phyloP scores from a whole-genome alignment of 495 filamentous ascomycete genomes.

The Cryomyces minteri region DNA sequence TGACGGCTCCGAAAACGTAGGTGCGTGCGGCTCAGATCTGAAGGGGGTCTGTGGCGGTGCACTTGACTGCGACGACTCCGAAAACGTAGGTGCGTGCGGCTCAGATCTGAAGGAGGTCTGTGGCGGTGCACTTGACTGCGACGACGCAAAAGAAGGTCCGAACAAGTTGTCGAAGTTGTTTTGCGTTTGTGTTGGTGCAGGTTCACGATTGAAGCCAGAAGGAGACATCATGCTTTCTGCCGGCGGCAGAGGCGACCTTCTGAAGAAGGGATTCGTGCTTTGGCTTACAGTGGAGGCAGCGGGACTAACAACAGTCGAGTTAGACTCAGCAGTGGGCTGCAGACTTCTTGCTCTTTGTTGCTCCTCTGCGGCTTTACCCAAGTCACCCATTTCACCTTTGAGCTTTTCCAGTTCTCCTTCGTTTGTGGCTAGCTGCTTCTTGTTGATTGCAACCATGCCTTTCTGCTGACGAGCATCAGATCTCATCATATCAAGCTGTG shows the following conservation, averaged over 20 bases:
- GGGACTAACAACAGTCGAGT: constrained; percentile 38
- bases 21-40: constrained; percentile 33
- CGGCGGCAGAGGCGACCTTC: constrained; percentile 44
- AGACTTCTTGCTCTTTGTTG: constrained; percentile 9
- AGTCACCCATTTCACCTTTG: constrained; percentile 53
- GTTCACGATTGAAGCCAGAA: constrained; percentile 29
- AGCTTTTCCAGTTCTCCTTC: constrained; percentile 76
- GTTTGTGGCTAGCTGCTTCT: constrained; percentile 81
- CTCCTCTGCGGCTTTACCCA: constrained; percentile 44
- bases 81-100: constrained; percentile 23
- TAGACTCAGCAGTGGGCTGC: constrained; percentile 14
- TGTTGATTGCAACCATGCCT: constrained; percentile 89
- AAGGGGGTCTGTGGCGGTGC: constrained; percentile 39
- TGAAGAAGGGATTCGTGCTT: constrained; percentile 80
- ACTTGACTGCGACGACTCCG: constrained; percentile 16
- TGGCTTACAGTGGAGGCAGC: constrained; percentile 56
- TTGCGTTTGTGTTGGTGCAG: constrained; percentile 29
- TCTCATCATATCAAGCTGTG: constrained; percentile 76
- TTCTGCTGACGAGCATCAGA: constrained; percentile 85
- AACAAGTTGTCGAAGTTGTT: constrained; percentile 81
- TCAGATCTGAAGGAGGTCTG: constrained; percentile 53
- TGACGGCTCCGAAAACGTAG: constrained; percentile 24
- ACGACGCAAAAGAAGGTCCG: constrained; percentile 48
- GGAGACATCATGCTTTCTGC: constrained; percentile 40
- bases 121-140: constrained; percentile 10